These are phyloP conservation scores for Cercis canadensis DNA, from an alignment of 306 rosid species.

Conservation along the genomic window DNA sequence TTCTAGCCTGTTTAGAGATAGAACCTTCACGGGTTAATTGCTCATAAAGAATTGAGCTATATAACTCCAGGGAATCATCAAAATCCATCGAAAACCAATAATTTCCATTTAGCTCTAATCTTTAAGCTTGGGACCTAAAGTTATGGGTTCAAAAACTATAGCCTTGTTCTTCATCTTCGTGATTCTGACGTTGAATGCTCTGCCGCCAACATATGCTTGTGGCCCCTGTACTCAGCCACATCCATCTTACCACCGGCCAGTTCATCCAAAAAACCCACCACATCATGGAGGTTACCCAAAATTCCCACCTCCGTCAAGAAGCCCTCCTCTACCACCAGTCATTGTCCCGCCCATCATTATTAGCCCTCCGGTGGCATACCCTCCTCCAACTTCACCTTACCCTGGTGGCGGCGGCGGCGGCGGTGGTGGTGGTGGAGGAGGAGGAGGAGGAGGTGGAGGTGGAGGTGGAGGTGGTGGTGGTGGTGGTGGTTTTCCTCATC, in stretches of 20 bases:
- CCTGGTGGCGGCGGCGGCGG: conserved; percentile 22
- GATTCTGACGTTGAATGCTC: not conserved
- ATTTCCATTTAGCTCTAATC: too few relatives aligned
- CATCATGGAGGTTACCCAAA: conserved; percentile 38
- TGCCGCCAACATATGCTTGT: conserved; percentile 41
- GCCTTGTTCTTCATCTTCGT: conserved; percentile 47
- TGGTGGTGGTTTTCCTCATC: conserved; percentile 22
- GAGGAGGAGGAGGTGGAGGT: conserved; percentile 3
- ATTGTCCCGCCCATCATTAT: too few relatives aligned
- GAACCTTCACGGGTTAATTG: conserved; percentile 48
- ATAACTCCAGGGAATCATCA: not conserved
- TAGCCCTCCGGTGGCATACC: too few relatives aligned
- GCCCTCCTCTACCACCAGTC: conserved; percentile 33
- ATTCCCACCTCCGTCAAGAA: too few relatives aligned
- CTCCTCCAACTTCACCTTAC: conserved; percentile 47
- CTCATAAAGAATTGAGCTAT: conserved; percentile 14
- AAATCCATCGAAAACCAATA: too few relatives aligned
- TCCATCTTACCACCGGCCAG: conserved; percentile 4
- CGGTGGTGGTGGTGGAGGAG: not conserved
- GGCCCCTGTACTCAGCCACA: conserved; percentile 51
- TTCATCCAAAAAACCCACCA: conserved; percentile 33
- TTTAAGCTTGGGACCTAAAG: too few relatives aligned
- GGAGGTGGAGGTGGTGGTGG: conserved; percentile 22
- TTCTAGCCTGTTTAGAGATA: too few relatives aligned
- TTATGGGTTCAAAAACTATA: too few relatives aligned